These are phyloP conservation scores for Hansenula lynferdii DNA, from an alignment of 1,139 yeast genomes.

Conservation along the genomic window DNA sequence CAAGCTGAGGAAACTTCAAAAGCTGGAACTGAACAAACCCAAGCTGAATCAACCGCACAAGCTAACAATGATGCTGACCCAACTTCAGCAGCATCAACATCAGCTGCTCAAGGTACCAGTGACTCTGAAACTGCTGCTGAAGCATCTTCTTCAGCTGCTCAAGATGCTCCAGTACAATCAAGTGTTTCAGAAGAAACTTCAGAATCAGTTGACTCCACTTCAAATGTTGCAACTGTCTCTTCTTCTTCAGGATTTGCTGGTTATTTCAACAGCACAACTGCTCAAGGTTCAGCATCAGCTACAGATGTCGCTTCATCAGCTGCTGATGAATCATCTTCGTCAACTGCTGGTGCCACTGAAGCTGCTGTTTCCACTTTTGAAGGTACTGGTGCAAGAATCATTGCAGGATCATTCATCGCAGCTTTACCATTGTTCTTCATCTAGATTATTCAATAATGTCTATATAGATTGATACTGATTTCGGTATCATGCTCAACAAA, in stretches of 20 bases:
- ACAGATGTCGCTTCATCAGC: neutral
- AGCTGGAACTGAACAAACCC: too few species aligned
- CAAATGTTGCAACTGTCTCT: neutral
- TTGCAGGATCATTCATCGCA: neutral
- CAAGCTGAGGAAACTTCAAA: too few species aligned
- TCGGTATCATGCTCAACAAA: too few species aligned
- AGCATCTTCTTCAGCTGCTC: too few species aligned
- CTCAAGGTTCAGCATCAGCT: too few species aligned
- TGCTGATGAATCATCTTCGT: too few species aligned
- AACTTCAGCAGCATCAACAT: conserved; percentile 8
- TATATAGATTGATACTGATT: too few species aligned
- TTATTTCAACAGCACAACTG: too few species aligned
- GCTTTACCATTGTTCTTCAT: conserved; percentile 1
- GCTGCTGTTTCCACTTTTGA: conserved; percentile 4
- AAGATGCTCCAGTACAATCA: too few species aligned
- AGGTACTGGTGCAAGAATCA: conserved; percentile 5
- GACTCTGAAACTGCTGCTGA: neutral
- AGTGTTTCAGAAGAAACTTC: too few species aligned
- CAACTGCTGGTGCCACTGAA: too few species aligned
- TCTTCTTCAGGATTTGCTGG: neutral
- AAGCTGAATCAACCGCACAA: conserved; percentile 1
- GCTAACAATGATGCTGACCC: conserved; percentile 12
- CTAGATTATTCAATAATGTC: too few species aligned
- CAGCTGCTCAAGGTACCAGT: conserved; percentile 27
- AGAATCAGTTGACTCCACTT: neutral